A percentile compares a stretch with the other conserved stretches of the same genome.
Evolutionary conservation across 106 monocot genomes (phyloP).

Genomic region (Acanthochlamys bracteata): DNA sequence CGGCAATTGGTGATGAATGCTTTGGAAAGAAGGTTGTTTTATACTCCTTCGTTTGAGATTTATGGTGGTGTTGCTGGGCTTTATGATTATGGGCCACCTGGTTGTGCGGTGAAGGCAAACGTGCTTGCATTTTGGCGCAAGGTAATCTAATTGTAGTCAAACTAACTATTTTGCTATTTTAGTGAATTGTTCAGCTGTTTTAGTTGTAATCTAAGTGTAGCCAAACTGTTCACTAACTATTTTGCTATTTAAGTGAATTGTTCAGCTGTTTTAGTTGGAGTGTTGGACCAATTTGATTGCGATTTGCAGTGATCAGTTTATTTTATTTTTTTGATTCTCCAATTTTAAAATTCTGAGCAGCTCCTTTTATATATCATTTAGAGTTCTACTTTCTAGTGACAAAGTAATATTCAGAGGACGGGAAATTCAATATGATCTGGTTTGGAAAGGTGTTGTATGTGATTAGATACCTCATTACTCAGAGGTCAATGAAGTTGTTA

Average conservation of each 20-base stretch:
- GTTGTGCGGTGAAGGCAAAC: slow-evolving; percentile 81
- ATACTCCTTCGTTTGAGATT: slow-evolving; percentile 90
- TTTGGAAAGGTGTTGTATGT: not conserved
- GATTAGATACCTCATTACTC: no score
- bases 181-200: not conserved
- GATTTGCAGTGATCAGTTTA: not conserved
- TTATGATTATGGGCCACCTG: slow-evolving; percentile 91
- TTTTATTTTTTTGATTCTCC: not conserved
- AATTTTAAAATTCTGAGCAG: no score
- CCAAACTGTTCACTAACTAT: not conserved
- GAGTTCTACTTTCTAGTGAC: no score
- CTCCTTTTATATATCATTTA: no score
- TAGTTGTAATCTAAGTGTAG: no score
- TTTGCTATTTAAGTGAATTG: no score
- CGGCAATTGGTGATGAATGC: slow-evolving; percentile 67
- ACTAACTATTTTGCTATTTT: not conserved
- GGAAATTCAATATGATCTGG: not conserved
- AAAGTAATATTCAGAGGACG: not conserved
- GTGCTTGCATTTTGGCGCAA: slow-evolving; percentile 91
- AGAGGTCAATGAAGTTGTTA: no score
- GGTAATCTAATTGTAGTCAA: slow-evolving; percentile 24
- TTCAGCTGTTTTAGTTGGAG: no score
- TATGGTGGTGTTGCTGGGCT: slow-evolving; percentile 89
- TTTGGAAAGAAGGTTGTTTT: slow-evolving; percentile 79
- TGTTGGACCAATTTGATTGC: not conserved